A percentile compares a stretch with the other conserved stretches of the same genome.
phyloP scores from a whole-genome alignment of 192 early-diverging fungal genomes.

The Pilaira anomala region DNA sequence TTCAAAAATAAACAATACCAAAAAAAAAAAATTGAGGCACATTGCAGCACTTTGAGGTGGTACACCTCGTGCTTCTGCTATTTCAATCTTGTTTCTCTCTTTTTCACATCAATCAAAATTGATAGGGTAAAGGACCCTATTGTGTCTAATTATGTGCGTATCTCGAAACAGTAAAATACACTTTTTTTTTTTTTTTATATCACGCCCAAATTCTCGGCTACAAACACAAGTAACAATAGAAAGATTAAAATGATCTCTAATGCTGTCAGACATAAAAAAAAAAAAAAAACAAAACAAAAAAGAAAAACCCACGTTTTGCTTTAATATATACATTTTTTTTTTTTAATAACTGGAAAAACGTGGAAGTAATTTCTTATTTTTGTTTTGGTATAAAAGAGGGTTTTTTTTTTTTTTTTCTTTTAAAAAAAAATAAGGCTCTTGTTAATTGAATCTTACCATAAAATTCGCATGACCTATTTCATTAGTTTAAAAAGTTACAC shows the following conservation, averaged over 20 bases:
- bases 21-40: constrained; percentile 10
- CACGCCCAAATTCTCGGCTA: too few species aligned
- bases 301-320: constrained; percentile 13
- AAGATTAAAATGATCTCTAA: too few species aligned
- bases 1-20: too few species aligned
- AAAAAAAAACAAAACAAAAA: too few species aligned
- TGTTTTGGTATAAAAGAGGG: too few species aligned
- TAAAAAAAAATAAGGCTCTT: not conserved
- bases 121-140: not conserved
- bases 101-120: not conserved
- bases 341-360: not conserved
- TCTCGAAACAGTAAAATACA: too few species aligned
- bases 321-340: constrained; percentile 5
- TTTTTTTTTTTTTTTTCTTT: too few species aligned
- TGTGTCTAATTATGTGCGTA: too few species aligned
- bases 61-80: constrained; percentile 19
- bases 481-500: not conserved
- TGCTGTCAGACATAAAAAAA: too few species aligned
- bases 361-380: too few species aligned
- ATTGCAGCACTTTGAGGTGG: constrained; percentile 21
- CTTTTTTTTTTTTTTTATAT: too few species aligned
- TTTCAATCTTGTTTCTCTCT: not conserved
- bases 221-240: too few species aligned
- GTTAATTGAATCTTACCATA: not conserved
- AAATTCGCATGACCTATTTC: not conserved